Base-by-base conservation (phyloP, 2,329 filamentous ascomycete genomes). In the Sclerotinia minor region DNA sequence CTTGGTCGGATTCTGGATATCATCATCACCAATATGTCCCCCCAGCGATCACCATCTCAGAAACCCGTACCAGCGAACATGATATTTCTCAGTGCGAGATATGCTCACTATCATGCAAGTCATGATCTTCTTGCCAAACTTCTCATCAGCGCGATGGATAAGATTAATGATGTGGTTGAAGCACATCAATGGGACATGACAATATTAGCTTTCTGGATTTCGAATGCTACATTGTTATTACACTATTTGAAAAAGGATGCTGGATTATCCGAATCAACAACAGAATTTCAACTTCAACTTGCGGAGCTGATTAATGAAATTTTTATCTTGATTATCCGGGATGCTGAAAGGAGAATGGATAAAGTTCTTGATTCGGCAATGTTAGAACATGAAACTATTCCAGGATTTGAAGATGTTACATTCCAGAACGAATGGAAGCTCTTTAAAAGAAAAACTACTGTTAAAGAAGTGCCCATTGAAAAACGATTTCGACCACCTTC, bases 341-440 rank as follows among this genome's bases (percentile, higher is more conserved):
- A 99, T 77, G 95, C 95, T 3, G 95, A 99, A 80, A 86, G 95
- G 73, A 89, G 95, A 71, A 91, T 99, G 82, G 95, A 99, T 81
- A 98, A 97, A 80, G 92, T 97, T 47, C 82, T 99, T 54, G 94
- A 98, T 77, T 84, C 87, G 38, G 94, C 94, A 26, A 97, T 99
- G 91, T 85, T 99, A 61, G 95, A 99, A 75, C 94, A 98, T 78
- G 95, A 99, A 80, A 97, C 94, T 0, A 99, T 99, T 71, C 94
- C 95, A 1, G 95, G 95, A 0, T 95, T 99, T 72, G 94, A 98
- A 77, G 94, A 97, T 76, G 92, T 99, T 69, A 89, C 92, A 7
- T 99, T 99, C 76, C 94, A 98, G 77, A 94, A 98, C 76, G 95
- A 99, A 78, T 99, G 95, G 95, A 97, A 97, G 75, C 85, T 99